These are phyloP conservation scores for Aspergillus fructus DNA, from an alignment of 2,329 filamentous ascomycete species.

Conservation along the genomic window DNA sequence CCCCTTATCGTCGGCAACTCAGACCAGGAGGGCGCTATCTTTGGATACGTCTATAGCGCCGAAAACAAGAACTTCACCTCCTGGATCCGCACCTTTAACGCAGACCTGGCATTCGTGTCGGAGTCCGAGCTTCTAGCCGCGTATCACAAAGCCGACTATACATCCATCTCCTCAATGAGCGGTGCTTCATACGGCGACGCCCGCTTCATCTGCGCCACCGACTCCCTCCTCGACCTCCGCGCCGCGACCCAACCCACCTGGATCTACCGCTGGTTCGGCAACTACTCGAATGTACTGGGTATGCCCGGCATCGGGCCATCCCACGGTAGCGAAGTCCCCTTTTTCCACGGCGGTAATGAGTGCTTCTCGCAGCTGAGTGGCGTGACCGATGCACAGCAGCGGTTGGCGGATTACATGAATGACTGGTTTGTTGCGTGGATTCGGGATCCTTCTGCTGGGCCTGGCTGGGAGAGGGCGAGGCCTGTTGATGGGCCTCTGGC, in stretches of 20 bases:
- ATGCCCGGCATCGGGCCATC: constrained; percentile 17
- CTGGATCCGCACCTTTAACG: constrained; percentile 23
- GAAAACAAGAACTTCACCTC: constrained; percentile 21
- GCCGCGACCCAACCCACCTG: constrained; percentile 20
- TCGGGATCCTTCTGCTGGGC: constrained; percentile 19
- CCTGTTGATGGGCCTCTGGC: constrained; percentile 20
- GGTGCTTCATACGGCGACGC: constrained; percentile 24
- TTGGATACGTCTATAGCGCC: constrained; percentile 17
- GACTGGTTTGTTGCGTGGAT: constrained; percentile 25
- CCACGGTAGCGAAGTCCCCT: constrained; percentile 24
- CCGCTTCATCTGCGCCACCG: constrained; percentile 23
- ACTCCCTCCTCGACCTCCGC: constrained; percentile 21
- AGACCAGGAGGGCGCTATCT: constrained; percentile 22
- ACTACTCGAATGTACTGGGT: constrained; percentile 21
- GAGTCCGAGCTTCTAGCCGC: constrained; percentile 15
- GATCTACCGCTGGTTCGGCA: constrained; percentile 25
- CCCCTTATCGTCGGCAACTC: constrained; percentile 24
- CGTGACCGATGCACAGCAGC: constrained; percentile 19
- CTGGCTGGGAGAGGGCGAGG: constrained; percentile 17
- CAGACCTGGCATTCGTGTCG: constrained; percentile 20
- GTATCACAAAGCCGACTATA: constrained; percentile 18
- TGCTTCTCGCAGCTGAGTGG: constrained; percentile 18
- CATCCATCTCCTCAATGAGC: constrained; percentile 20
- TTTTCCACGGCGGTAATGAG: constrained; percentile 26
- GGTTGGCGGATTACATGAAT: constrained; percentile 22